Conservation (phyloP, 1,284 basidiomycete genomes). For the Peniophora sp. region DNA sequence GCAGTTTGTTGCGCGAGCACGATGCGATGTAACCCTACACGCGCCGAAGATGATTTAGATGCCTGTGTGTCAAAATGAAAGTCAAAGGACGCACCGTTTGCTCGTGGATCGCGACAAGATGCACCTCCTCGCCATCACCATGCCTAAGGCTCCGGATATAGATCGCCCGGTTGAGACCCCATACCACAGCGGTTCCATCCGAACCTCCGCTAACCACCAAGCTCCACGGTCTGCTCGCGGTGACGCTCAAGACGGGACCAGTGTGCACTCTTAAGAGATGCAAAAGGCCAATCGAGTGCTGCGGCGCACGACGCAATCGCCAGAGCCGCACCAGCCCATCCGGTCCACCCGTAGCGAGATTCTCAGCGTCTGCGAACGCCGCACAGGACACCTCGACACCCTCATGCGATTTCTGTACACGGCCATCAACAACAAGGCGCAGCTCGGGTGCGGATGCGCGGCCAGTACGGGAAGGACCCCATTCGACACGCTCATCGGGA, state of each 20-base stretch:
- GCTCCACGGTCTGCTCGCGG: slow-evolving; percentile 79
- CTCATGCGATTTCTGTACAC: slow-evolving; percentile 69
- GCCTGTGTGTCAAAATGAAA: slow-evolving; percentile 2
- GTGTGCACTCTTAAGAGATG: slow-evolving; percentile 78
- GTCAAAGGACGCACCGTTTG: slow-evolving; percentile 55
- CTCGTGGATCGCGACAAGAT: slow-evolving; percentile 76
- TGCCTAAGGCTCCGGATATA: slow-evolving; percentile 77
- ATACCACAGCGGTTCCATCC: slow-evolving; percentile 81
- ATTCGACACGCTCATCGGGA: slow-evolving; percentile 64
- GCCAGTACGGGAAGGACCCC: slow-evolving; percentile 32
- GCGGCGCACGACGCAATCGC: slow-evolving; percentile 30
- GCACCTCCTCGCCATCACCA: slow-evolving; percentile 44
- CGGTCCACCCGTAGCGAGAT: slow-evolving; percentile 69
- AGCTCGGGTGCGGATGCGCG: slow-evolving; percentile 40
- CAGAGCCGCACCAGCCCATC: slow-evolving; percentile 78
- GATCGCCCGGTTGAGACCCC: slow-evolving; percentile 83
- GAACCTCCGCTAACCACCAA: slow-evolving; percentile 78
- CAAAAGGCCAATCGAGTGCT: slow-evolving; percentile 36
- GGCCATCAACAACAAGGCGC: slow-evolving; percentile 54
- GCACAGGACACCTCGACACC: slow-evolving; percentile 68
- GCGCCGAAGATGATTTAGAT: slow-evolving; percentile 1
- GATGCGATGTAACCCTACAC: slow-evolving; percentile 76
- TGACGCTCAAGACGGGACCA: slow-evolving; percentile 58
- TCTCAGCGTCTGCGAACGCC: slow-evolving; percentile 64
- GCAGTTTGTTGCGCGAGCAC: slow-evolving; percentile 60